phyloP scores from a whole-genome alignment of 140 eudicot genomes.

The Erigeron philadelphicus region DNA sequence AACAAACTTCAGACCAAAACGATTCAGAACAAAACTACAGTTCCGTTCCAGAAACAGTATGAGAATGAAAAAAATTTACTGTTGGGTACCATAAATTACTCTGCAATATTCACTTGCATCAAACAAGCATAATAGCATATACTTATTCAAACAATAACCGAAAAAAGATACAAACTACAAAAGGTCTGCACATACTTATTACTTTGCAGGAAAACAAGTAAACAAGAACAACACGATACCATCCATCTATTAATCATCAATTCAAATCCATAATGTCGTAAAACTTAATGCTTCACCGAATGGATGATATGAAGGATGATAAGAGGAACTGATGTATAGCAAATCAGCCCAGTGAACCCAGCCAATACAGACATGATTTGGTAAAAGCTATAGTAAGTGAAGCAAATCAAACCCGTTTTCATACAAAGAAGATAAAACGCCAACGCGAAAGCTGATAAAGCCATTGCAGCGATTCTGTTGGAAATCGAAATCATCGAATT shows the following conservation, averaged over 20 bases:
- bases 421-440: conserved; percentile 27
- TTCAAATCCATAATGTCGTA: conserved; percentile 6
- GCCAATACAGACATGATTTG: conserved; percentile 28
- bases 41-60: not conserved
- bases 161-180: conserved; percentile 13
- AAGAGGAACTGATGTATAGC: conserved; percentile 34
- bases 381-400: conserved; percentile 33
- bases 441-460: conserved; percentile 23
- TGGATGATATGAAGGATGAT: conserved; percentile 32
- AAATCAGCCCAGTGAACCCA: conserved; percentile 31
- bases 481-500: conserved; percentile 31
- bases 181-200: conserved; percentile 29
- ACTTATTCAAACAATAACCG: conserved; percentile 28
- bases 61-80: not conserved
- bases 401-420: conserved; percentile 37
- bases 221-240: conserved; percentile 17
- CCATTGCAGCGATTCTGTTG: conserved; percentile 22
- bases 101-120: conserved; percentile 36
- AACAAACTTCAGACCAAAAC: not conserved
- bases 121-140: conserved; percentile 37
- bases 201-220: conserved; percentile 26
- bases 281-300: conserved; percentile 27
- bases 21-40: not conserved
- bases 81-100: conserved; percentile 18
- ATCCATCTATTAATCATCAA: conserved; percentile 13